These are phyloP conservation scores for Scheffersomyces parashehatae DNA, from an alignment of 1,139 yeast species.

Conservation along the genomic window DNA sequence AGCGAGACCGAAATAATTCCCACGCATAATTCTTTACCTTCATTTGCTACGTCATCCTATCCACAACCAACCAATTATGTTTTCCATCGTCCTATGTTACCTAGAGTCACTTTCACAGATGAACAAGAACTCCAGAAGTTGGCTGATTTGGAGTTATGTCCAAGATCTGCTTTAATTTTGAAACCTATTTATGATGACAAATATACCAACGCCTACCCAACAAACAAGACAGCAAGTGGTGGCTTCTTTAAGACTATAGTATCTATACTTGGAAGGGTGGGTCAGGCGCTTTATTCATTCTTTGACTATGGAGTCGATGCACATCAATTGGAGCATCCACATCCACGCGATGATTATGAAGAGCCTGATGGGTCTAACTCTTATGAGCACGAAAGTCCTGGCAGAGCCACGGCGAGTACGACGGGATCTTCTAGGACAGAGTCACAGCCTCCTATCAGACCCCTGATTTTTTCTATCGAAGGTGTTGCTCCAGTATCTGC, in stretches of 20 bases:
- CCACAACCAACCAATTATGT: conserved; percentile 37
- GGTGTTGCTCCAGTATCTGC: conserved; percentile 14
- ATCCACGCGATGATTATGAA: not conserved
- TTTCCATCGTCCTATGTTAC: conserved; percentile 40
- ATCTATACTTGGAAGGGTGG: conserved; percentile 18
- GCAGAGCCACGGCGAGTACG: not conserved
- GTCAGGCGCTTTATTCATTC: conserved; percentile 40
- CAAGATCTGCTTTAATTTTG: conserved; percentile 66
- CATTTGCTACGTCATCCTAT: conserved; percentile 36
- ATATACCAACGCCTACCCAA: conserved; percentile 14
- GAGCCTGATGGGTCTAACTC: not conserved
- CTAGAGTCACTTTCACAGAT: conserved; percentile 41
- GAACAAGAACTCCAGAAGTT: conserved; percentile 55
- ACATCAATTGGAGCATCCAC: not conserved
- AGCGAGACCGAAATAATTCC: conserved; percentile 40
- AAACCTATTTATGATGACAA: conserved; percentile 49
- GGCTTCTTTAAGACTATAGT: conserved; percentile 19
- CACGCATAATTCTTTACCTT: conserved; percentile 27
- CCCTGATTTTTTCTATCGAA: conserved; percentile 18
- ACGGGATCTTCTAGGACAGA: not conserved
- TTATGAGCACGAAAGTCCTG: not conserved
- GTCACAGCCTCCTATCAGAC: not conserved
- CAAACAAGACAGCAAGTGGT: conserved; percentile 9
- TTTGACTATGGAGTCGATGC: conserved; percentile 44
- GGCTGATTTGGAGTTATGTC: conserved; percentile 51